Percentiles rank a stretch among this genome's conserved stretches.
These are phyloP conservation scores for Simmondsia chinensis DNA, from an alignment of 148 eudicot genomes.

Conservation along the genomic window DNA sequence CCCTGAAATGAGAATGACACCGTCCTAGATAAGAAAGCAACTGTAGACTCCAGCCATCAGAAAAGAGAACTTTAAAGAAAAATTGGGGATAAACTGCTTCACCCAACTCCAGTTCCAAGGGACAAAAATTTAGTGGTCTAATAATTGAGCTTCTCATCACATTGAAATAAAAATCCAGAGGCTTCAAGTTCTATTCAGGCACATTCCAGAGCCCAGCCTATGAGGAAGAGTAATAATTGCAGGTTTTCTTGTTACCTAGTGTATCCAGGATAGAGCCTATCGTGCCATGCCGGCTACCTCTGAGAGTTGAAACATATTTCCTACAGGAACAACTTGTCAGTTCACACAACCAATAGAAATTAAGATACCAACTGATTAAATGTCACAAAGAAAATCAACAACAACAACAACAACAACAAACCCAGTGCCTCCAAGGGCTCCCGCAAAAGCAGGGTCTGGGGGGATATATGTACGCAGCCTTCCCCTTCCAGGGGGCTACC, in stretches of 20 bases:
- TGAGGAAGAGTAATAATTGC: not conserved
- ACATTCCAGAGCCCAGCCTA: not conserved
- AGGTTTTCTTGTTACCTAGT: constrained; percentile 33
- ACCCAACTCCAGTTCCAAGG: not conserved
- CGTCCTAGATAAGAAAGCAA: too few relatives aligned
- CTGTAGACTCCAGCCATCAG: too few relatives aligned
- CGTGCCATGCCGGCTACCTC: constrained; percentile 61
- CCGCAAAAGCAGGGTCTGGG: too few relatives aligned
- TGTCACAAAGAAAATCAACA: not conserved
- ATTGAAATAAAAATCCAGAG: not conserved
- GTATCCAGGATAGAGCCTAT: constrained; percentile 58
- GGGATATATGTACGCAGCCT: too few relatives aligned
- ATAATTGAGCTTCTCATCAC: not conserved
- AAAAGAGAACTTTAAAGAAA: not conserved
- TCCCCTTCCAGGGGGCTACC: too few relatives aligned
- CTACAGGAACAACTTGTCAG: constrained; percentile 32
- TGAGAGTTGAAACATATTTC: constrained; percentile 74
- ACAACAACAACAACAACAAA: too few relatives aligned
- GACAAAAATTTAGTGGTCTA: not conserved
- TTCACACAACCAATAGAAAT: not conserved
- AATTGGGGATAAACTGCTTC: not conserved
- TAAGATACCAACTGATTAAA: not conserved
- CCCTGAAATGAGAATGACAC: too few relatives aligned
- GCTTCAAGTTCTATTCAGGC: not conserved
- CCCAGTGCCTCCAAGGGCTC: too few relatives aligned